Percentiles rank a stretch among this genome's conserved stretches.
These are phyloP conservation scores for Eutrema heterophyllum DNA, from an alignment of 345 rosid species.

Conservation along the genomic window DNA sequence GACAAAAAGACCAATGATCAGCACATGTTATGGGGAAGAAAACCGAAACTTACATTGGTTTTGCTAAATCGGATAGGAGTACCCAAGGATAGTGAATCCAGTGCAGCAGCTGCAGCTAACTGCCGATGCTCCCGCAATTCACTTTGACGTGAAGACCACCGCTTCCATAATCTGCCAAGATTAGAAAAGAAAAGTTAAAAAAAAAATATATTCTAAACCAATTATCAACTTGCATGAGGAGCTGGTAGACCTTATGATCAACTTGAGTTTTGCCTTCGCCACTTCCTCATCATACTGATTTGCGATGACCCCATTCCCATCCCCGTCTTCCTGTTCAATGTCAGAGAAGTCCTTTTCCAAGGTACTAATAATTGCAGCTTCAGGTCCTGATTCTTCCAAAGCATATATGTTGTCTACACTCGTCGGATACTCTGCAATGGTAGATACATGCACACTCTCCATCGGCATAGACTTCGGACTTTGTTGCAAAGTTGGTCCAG, in stretches of 20 bases:
- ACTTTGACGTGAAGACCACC: slow-evolving; percentile 55
- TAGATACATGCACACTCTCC: slow-evolving; percentile 21
- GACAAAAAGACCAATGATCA: not conserved
- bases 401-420: slow-evolving; percentile 15
- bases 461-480: slow-evolving; percentile 32
- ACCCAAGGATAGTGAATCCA: slow-evolving; percentile 67
- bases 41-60: slow-evolving; percentile 47
- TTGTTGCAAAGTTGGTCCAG: slow-evolving; percentile 37
- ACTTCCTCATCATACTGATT: slow-evolving; percentile 50
- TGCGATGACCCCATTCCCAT: slow-evolving; percentile 32
- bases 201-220: not conserved
- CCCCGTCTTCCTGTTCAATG: slow-evolving; percentile 35
- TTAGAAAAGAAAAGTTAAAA: slow-evolving; percentile 3
- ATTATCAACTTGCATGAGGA: slow-evolving; percentile 5
- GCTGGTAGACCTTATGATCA: slow-evolving; percentile 68
- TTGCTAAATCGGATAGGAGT: slow-evolving; percentile 53
- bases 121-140: slow-evolving; percentile 62
- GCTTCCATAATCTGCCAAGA: slow-evolving; percentile 74
- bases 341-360: slow-evolving; percentile 35
- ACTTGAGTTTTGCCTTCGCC: slow-evolving; percentile 72
- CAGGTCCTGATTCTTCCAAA: slow-evolving; percentile 29
- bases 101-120: slow-evolving; percentile 64
- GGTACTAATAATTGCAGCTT: slow-evolving; percentile 24
- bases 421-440: slow-evolving; percentile 13
- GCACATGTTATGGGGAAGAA: not conserved